Percentiles rank a stretch among this genome's conserved stretches.
Evolutionary conservation across 1,284 basidiomycete species (phyloP).

Genomic region (Ustilago xerochloae): DNA sequence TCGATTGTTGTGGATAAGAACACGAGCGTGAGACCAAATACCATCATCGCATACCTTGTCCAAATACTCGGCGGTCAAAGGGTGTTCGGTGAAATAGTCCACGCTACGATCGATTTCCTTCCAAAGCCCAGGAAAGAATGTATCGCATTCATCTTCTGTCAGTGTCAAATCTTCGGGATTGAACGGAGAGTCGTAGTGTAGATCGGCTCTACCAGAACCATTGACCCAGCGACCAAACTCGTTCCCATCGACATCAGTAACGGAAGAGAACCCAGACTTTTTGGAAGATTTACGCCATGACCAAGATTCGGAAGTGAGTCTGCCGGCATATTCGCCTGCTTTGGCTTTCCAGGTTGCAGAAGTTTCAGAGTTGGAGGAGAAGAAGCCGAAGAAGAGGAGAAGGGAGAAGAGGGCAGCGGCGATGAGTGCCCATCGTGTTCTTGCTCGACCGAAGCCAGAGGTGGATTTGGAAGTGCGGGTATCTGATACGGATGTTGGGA

Average conservation of each 20-base stretch:
- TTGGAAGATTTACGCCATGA: constrained; percentile 5
- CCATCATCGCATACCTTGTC: constrained; percentile 60
- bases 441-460: constrained; percentile 41
- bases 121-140: constrained; percentile 61
- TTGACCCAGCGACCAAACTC: constrained; percentile 48
- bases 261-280: background rate
- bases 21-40: constrained; percentile 59
- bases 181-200: constrained; percentile 57
- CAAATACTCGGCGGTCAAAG: constrained; percentile 50
- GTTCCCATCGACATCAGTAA: constrained; percentile 20
- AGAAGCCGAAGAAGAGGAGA: constrained; percentile 38
- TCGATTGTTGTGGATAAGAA: constrained; percentile 63
- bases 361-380: constrained; percentile 14
- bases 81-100: constrained; percentile 49
- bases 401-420: constrained; percentile 18
- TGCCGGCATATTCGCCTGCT: constrained; percentile 43
- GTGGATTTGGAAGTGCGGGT: constrained; percentile 9
- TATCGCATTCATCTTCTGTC: constrained; percentile 63
- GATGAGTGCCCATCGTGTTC: constrained; percentile 50
- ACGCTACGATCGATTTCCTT: constrained; percentile 59
- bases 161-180: constrained; percentile 62
- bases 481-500: constrained; percentile 20
- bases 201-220: constrained; percentile 32
- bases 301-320: constrained; percentile 14
- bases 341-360: constrained; percentile 24